Evolutionary conservation across 2,329 filamentous ascomycete species (phyloP), one percentile per base, ranked within the genome.

Genomic region (Aspergillus bombycis): DNA sequence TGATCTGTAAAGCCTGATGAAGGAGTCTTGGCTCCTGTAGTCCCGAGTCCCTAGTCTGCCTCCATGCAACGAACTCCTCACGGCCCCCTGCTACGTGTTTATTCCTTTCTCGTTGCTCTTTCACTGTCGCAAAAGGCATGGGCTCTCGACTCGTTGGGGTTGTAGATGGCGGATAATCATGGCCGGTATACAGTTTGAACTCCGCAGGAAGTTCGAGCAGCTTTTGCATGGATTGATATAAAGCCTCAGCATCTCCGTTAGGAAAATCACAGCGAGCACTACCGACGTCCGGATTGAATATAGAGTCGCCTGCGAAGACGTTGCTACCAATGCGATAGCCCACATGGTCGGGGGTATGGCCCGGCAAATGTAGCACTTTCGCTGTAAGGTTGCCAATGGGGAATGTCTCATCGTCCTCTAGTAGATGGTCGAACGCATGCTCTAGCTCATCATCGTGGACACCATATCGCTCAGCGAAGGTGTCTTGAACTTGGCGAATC

Each of bases 281-380:
- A 12, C 83, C 83, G 21, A 86, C 75, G 55, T 85, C 83, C 0
- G 78, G 75, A 57, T 85, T 76, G 65, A 86, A 85, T 34, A 86
- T 74, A 0, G 81, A 83, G 62, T 86, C 84, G 0, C 83, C 84
- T 4, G 78, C 80, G 52, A 86, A 86, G 0, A 86, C 77, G 26
- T 71, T 72, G 12, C 57, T 56, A 8, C 84, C 85, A 57, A 89
- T 82, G 38, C 76, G 73, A 64, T 89, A 90, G 0, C 86, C 87
- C 16, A 87, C 68, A 60, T 89, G 86, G 65, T 89, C 87, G 0
- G 86, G 85, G 0, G 86, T 88, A 66, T 89, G 86, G 0, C 86
- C 87, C 0, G 86, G 86, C 0, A 89, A 80, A 66, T 88, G 83
- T 0, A 89, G 70, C 0, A 81, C 85, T 2, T 71, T 76, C 0